phyloP scores from a whole-genome alignment of 371 early-diverging fungal species.

The Apophysomyces variabilis region DNA sequence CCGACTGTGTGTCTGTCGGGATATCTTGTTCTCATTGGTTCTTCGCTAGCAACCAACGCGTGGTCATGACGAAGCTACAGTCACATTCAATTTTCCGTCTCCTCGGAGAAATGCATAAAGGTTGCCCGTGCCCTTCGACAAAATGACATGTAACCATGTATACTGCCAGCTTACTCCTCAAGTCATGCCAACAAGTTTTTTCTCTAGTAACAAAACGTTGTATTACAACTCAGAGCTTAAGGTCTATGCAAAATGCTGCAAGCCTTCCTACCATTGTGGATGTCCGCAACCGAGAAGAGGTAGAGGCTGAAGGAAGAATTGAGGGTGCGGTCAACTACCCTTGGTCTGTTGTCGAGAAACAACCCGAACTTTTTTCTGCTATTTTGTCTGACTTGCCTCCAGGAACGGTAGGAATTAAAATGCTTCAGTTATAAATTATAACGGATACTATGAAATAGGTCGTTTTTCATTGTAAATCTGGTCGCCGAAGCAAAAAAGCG shows the following conservation, averaged over 20 bases:
- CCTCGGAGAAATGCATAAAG: slow-evolving; percentile 6
- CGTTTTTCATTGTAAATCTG: slow-evolving; percentile 49
- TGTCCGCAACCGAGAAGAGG: slow-evolving; percentile 36
- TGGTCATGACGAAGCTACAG: slow-evolving; percentile 6
- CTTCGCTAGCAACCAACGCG: not conserved
- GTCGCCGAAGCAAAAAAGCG: slow-evolving; percentile 42
- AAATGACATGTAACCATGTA: not conserved
- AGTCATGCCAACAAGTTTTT: not conserved
- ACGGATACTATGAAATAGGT: slow-evolving; percentile 18
- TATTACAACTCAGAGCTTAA: not conserved
- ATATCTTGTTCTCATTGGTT: slow-evolving; percentile 3
- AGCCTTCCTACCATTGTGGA: slow-evolving; percentile 22
- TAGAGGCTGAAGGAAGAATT: slow-evolving; percentile 32
- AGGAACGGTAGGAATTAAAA: slow-evolving; percentile 23
- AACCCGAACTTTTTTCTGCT: slow-evolving; percentile 23
- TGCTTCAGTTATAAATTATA: not conserved
- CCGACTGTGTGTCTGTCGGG: not conserved
- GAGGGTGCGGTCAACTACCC: slow-evolving; percentile 38
- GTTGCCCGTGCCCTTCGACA: not conserved
- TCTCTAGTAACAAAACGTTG: not conserved
- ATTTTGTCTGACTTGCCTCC: slow-evolving; percentile 26
- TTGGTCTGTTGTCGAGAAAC: slow-evolving; percentile 23
- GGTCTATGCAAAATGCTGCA: not conserved
- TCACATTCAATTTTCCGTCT: not conserved
- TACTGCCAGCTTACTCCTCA: not conserved